These are phyloP conservation scores for Teratosphaeria zuluensis DNA, from an alignment of 2,329 filamentous ascomycete species.

Conservation along the genomic window DNA sequence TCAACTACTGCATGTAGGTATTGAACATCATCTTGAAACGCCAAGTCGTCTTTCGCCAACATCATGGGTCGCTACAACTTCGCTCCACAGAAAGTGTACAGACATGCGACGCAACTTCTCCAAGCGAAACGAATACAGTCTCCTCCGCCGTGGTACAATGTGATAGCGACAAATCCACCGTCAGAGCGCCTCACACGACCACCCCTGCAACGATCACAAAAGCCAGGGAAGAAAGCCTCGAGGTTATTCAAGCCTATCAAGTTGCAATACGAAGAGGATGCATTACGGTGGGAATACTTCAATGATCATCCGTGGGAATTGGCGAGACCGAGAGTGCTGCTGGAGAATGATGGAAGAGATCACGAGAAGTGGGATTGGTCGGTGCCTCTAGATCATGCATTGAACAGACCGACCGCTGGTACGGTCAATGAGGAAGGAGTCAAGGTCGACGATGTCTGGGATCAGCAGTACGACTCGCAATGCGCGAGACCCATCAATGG, in stretches of 20 bases:
- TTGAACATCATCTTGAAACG: not conserved
- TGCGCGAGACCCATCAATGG: slow-evolving; percentile 67
- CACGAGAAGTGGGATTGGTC: slow-evolving; percentile 70
- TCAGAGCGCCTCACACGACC: slow-evolving; percentile 50
- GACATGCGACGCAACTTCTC: slow-evolving; percentile 41
- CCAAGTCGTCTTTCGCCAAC: slow-evolving; percentile 4
- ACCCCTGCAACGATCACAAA: slow-evolving; percentile 37
- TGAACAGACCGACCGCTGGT: slow-evolving; percentile 12
- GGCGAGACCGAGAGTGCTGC: slow-evolving; percentile 71
- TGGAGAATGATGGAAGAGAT: slow-evolving; percentile 82
- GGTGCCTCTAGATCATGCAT: slow-evolving; percentile 18
- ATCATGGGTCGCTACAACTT: slow-evolving; percentile 45
- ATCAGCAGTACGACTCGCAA: slow-evolving; percentile 50
- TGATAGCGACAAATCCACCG: slow-evolving; percentile 49
- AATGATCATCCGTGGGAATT: slow-evolving; percentile 95
- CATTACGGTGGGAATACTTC: slow-evolving; percentile 72
- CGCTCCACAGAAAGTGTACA: slow-evolving; percentile 43
- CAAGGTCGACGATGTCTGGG: slow-evolving; percentile 38
- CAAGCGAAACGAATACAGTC: slow-evolving; percentile 31
- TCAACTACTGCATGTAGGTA: not conserved
- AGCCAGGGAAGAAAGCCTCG: slow-evolving; percentile 54
- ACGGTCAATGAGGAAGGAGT: slow-evolving; percentile 7
- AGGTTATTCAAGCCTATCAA: slow-evolving; percentile 70
- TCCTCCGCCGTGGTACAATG: slow-evolving; percentile 48
- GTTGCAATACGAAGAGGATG: slow-evolving; percentile 76